Base-by-base conservation (phyloP, 805 yeast genomes). In the Pichia thaimueangensis region DNA sequence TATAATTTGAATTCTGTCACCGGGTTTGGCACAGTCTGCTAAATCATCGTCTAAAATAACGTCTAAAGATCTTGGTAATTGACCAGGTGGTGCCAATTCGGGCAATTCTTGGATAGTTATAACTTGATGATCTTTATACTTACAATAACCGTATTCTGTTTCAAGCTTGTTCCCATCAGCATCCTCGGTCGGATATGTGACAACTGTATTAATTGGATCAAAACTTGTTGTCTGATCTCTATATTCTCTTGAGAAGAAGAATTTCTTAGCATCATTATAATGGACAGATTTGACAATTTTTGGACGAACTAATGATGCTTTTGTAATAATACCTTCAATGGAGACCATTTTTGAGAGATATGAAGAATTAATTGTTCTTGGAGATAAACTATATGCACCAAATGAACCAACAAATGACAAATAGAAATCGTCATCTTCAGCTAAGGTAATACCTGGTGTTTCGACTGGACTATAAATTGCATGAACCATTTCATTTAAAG, bases 61-160 rank as follows among this genome's bases (percentile, higher is more conserved):
- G 57, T 93, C 98, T 28, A 93, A 74, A 3, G 95, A 81, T 55
- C 97, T 73, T 28, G 98, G 98, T 49, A 93, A 71, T 65, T 91
- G 97, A 43, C 98, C 98, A 0, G 97, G 95, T 13, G 97, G 98
- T 1, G 97, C 96, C 49, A 82, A 73, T 66, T 93, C 97, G 1
- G 98, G 97, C 86, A 93, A 86, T 67, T 93, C 98, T 63, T 93
- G 98, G 29, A 93, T 82, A 0, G 96, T 78, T 29, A 93, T 74
- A 30, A 87, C 83, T 65, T 93, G 98, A 60, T 91, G 96, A 64
- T 93, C 98, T 54, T 91, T 73, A 61, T 86, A 93, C 23, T 94
- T 87, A 7, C 89, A 82, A 57, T 80, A 84, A 1, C 98, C 98
- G 57, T 86, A 93, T 61, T 93, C 97, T 0, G 96, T 89, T 16